Evolutionary conservation across 176 grass and related monocot genomes (phyloP).

Genomic region (Ensete glaucum): DNA sequence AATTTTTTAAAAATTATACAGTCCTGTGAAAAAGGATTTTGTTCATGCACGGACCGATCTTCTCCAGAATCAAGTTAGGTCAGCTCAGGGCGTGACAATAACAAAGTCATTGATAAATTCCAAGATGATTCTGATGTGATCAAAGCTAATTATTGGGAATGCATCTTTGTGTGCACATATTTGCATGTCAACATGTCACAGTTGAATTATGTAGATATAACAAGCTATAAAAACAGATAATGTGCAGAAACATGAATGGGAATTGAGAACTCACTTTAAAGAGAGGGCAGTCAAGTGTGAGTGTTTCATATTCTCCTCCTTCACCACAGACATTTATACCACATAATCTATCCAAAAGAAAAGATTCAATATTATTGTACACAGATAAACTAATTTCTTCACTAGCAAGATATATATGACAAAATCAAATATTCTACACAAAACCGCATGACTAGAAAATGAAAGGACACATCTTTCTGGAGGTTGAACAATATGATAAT

Average conservation of each 20-base stretch:
- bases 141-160: not conserved
- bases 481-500: too few relatives aligned
- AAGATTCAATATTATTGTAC: not conserved
- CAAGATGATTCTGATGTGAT: not conserved
- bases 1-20: too few relatives aligned
- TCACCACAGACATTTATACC: constrained; percentile 97
- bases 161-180: not conserved
- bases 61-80: too few relatives aligned
- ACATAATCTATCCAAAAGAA: constrained; percentile 43
- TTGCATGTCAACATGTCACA: not conserved
- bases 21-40: too few relatives aligned
- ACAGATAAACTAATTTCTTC: not conserved
- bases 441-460: not conserved
- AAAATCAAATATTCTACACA: not conserved
- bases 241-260: not conserved
- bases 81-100: too few relatives aligned
- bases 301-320: constrained; percentile 98
- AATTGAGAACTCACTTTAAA: constrained; percentile 61
- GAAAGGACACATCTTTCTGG: not conserved
- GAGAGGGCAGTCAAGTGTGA: constrained; percentile 97
- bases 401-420: not conserved
- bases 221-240: not conserved
- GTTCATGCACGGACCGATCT: too few relatives aligned
- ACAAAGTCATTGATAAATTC: too few relatives aligned
- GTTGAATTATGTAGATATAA: not conserved